Evolutionary conservation across 2,329 filamentous ascomycete species (phyloP).

Genomic region (Basipetospora chlamydospora): DNA sequence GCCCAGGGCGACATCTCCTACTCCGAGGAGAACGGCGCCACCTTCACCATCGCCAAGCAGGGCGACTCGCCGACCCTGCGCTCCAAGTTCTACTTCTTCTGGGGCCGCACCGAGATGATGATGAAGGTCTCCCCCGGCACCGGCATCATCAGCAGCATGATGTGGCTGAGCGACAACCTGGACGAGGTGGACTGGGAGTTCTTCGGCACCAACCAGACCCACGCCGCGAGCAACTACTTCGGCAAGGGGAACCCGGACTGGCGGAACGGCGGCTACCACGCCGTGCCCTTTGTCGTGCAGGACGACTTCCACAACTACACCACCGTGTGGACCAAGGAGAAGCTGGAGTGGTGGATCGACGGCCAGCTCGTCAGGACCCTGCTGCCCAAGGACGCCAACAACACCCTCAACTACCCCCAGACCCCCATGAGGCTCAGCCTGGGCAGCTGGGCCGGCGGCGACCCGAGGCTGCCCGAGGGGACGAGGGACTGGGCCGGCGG

Average conservation of each 20-base stretch:
- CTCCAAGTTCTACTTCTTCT: constrained; percentile 75
- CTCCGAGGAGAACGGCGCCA: constrained; percentile 45
- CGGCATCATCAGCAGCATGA: constrained; percentile 70
- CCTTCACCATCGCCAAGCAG: constrained; percentile 55
- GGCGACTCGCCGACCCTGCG: constrained; percentile 67
- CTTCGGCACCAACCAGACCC: constrained; percentile 49
- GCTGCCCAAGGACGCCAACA: constrained; percentile 44
- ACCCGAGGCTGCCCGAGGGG: constrained; percentile 36
- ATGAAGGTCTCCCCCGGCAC: constrained; percentile 62
- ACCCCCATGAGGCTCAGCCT: constrained; percentile 59
- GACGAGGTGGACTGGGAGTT: constrained; percentile 87
- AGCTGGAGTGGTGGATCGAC: constrained; percentile 57
- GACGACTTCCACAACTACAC: constrained; percentile 61
- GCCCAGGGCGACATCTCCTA: constrained; percentile 48
- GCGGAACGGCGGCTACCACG: constrained; percentile 47
- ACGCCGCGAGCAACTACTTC: constrained; percentile 63
- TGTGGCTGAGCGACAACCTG: constrained; percentile 68
- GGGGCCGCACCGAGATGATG: constrained; percentile 61
- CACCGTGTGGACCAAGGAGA: constrained; percentile 54
- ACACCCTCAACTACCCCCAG: constrained; percentile 54
- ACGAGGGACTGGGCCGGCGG: constrained; percentile 60
- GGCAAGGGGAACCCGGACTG: constrained; percentile 53
- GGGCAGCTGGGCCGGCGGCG: constrained; percentile 51
- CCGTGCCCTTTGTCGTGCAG: constrained; percentile 37
- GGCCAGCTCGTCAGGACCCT: constrained; percentile 49